phyloP scores from a whole-genome alignment of 805 yeast genomes.

The Wickerhamiella vanderwaltii region DNA sequence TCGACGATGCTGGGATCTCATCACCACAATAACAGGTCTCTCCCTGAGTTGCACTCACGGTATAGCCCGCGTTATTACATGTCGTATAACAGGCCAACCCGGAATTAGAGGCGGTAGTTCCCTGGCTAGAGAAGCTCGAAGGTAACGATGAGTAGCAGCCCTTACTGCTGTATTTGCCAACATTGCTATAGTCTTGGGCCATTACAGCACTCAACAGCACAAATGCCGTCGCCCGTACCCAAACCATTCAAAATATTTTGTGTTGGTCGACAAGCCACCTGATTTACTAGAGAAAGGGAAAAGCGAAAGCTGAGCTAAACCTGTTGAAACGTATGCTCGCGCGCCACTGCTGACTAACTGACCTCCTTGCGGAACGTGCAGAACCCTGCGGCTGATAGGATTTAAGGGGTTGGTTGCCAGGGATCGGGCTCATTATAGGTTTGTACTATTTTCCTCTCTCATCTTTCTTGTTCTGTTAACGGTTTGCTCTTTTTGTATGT shows the following conservation, averaged over 20 bases:
- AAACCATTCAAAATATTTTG: background rate
- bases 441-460: no score
- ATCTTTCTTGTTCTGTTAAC: no score
- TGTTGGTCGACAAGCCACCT: no score
- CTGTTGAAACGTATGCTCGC: conserved; percentile 5
- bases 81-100: conserved; percentile 40
- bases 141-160: conserved; percentile 33
- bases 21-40: conserved; percentile 57
- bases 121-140: conserved; percentile 32
- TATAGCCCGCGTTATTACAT: conserved; percentile 27
- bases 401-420: no score
- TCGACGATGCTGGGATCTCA: conserved; percentile 26
- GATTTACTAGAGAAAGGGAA: no score
- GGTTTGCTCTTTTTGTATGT: no score
- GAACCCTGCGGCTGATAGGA: no score
- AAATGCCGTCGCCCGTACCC: conserved; percentile 4
- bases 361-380: background rate
- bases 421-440: no score
- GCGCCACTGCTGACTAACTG: conserved; percentile 7
- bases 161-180: conserved; percentile 14
- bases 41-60: conserved; percentile 41
- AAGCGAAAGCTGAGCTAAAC: conserved; percentile 3
- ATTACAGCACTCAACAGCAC: conserved; percentile 1
- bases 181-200: conserved; percentile 7
- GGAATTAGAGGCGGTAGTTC: conserved; percentile 46